Evolutionary conservation across 768 basidiomycete species (phyloP).

Genomic region (Phylloporus scabripes): DNA sequence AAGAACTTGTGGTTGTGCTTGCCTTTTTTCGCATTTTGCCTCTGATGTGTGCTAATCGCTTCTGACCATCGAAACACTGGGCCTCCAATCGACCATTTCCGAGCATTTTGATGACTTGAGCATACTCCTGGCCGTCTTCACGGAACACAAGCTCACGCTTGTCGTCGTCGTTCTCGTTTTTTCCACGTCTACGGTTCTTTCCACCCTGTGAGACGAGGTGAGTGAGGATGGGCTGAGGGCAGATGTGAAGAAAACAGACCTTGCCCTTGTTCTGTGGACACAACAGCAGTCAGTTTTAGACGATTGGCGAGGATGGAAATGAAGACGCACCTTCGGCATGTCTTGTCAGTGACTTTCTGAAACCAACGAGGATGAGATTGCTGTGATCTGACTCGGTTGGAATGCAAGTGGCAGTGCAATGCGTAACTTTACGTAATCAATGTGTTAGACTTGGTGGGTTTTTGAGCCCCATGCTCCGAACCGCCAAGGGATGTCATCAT

Average conservation of each 20-base stretch:
- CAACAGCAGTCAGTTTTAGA: background rate
- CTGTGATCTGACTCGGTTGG: background rate
- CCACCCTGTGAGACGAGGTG: slow-evolving; percentile 62
- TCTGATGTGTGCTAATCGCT: slow-evolving; percentile 94
- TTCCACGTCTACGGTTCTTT: slow-evolving; percentile 98
- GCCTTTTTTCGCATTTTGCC: slow-evolving; percentile 99
- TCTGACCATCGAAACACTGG: slow-evolving; percentile 97
- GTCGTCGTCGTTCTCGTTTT: slow-evolving; percentile 99
- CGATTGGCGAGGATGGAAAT: background rate
- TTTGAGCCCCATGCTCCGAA: background rate
- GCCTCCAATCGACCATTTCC: slow-evolving; percentile 97
- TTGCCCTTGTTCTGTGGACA: slow-evolving; percentile 26
- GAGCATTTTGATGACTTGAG: slow-evolving; percentile 97
- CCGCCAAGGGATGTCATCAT: background rate
- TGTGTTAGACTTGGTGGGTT: background rate
- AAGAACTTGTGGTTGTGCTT: slow-evolving; percentile 23
- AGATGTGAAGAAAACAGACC: slow-evolving; percentile 8
- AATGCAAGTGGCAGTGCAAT: slow-evolving; percentile 9
- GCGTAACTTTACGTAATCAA: slow-evolving; percentile 1
- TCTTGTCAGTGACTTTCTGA: background rate
- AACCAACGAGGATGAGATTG: background rate
- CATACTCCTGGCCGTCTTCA: slow-evolving; percentile 99
- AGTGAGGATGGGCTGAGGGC: background rate
- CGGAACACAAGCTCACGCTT: slow-evolving; percentile 98
- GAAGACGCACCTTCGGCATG: slow-evolving; percentile 25